Conservation (phyloP, 2,329 filamentous ascomycete species). For the Chrysosporium queenslandicum region DNA sequence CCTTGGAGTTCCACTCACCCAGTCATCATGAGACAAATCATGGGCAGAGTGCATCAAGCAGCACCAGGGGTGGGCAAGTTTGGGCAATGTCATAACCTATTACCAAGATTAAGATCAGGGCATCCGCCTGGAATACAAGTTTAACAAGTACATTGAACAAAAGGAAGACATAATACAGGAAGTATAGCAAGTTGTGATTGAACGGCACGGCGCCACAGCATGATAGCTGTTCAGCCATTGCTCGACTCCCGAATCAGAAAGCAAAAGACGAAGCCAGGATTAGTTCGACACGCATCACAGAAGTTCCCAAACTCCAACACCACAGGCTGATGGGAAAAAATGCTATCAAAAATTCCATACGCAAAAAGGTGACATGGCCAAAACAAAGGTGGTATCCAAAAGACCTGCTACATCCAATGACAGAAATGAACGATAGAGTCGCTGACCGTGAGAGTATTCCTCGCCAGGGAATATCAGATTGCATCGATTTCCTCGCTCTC, state of each 20-base stretch:
- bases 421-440: constrained; percentile 4
- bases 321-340: neutral
- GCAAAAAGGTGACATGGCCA: neutral
- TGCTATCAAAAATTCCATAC: constrained; percentile 2
- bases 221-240: neutral
- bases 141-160: constrained; percentile 3
- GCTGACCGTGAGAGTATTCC: constrained; percentile 5
- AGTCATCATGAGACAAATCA: constrained; percentile 12
- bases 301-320: neutral
- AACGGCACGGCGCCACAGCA: constrained; percentile 8
- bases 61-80: neutral
- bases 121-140: neutral
- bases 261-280: neutral
- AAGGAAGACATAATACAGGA: neutral
- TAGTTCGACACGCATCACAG: neutral
- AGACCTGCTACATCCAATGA: constrained; percentile 6
- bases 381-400: constrained; percentile 8
- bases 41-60: constrained; percentile 1
- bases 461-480: constrained; percentile 13
- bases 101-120: neutral
- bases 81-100: constrained; percentile 1
- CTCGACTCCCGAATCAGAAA: neutral
- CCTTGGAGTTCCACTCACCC: constrained; percentile 7
- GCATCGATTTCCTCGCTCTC: constrained; percentile 23
- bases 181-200: constrained; percentile 4